These are phyloP conservation scores for Crithidia bombi DNA, from an alignment of 208 protist genomes.

Conservation along the genomic window DNA sequence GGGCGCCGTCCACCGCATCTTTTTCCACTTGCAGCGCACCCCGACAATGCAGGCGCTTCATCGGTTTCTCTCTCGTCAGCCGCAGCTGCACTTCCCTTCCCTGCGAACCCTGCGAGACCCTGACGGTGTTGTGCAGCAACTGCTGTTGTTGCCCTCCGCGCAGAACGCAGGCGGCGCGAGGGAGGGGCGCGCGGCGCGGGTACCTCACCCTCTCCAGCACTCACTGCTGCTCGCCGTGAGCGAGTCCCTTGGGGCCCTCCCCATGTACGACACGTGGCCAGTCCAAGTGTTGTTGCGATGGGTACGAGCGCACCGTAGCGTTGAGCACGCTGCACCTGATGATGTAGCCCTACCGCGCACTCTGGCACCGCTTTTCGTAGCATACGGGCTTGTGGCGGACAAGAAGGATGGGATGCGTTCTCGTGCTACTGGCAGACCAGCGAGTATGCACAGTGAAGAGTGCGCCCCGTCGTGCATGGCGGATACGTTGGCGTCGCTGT, in stretches of 20 bases:
- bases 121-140: constrained; percentile 7
- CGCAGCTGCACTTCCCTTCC: constrained; percentile 32
- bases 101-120: constrained; percentile 16
- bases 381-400: constrained; percentile 16
- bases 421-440: not conserved
- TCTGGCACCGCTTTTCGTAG: constrained; percentile 5
- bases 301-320: constrained; percentile 8
- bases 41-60: constrained; percentile 30
- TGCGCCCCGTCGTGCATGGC: constrained; percentile 17
- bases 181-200: too few relatives aligned
- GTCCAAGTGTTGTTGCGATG: constrained; percentile 21
- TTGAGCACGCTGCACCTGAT: not conserved
- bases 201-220: too few relatives aligned
- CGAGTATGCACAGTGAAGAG: not conserved
- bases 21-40: constrained; percentile 21
- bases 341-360: constrained; percentile 12
- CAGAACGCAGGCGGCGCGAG: not conserved
- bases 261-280: constrained; percentile 13
- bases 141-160: not conserved
- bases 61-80: constrained; percentile 15
- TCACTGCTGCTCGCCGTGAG: not conserved
- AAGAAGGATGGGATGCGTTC: too few relatives aligned
- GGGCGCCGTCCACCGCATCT: constrained; percentile 16
- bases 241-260: too few relatives aligned
- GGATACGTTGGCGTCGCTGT: constrained; percentile 18